phyloP scores from a whole-genome alignment of 73 alveolate species.

The Uronychia binucleata region DNA sequence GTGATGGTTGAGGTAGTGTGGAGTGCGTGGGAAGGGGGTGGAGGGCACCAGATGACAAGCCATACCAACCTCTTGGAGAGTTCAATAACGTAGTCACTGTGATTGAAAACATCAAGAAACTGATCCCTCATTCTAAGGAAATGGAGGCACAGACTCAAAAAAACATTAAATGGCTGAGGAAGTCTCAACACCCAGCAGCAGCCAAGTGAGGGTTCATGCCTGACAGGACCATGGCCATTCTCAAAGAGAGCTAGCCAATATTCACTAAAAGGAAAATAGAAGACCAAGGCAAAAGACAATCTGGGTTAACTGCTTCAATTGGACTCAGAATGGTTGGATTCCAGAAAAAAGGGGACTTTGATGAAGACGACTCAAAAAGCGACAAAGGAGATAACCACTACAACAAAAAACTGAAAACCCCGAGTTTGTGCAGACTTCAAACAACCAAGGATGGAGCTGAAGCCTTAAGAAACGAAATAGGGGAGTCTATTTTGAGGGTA shows the following conservation, averaged over 20 bases:
- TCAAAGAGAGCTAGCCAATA: neutral
- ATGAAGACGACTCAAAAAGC: neutral
- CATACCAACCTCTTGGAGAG: constrained; percentile 35
- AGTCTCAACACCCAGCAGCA: constrained; percentile 3
- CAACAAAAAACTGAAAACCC: constrained; percentile 5
- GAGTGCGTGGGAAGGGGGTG: constrained; percentile 7
- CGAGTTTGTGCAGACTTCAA: neutral
- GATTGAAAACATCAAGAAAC: constrained; percentile 1
- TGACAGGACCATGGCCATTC: neutral
- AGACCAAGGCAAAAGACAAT: neutral
- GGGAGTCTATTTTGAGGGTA: neutral
- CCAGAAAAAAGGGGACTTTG: neutral
- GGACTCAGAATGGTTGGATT: neutral
- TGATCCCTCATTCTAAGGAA: constrained; percentile 26
- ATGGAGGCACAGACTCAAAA: constrained; percentile 14
- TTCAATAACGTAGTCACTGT: constrained; percentile 31
- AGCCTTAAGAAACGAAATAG: neutral
- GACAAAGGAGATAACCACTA: neutral
- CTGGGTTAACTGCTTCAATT: neutral
- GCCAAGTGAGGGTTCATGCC: neutral
- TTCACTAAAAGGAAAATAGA: neutral
- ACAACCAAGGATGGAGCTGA: constrained; percentile 9
- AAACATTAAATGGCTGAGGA: constrained; percentile 18
- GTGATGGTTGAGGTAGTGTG: no score
- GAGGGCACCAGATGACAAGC: constrained; percentile 42